Percentiles rank a stretch among this genome's conserved stretches.
Evolutionary conservation across 2,329 filamentous ascomycete species (phyloP).

Genomic region (Beauveria brongniartii): DNA sequence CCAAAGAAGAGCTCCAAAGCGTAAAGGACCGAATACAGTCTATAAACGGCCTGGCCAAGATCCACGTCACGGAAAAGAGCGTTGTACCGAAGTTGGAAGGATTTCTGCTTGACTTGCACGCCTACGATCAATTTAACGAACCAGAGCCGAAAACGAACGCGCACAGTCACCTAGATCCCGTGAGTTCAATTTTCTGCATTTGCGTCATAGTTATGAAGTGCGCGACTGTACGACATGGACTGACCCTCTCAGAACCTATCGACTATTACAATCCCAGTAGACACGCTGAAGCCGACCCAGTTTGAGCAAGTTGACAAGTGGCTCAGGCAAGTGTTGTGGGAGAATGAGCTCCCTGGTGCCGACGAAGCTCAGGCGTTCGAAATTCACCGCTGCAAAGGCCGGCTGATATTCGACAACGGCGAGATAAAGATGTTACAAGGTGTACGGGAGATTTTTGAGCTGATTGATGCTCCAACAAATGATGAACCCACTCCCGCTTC

Average conservation of each 20-base stretch:
- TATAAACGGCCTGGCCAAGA: constrained; percentile 83
- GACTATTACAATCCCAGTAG: constrained; percentile 66
- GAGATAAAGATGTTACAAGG: constrained; percentile 75
- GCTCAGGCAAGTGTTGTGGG: constrained; percentile 81
- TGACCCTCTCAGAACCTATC: constrained; percentile 30
- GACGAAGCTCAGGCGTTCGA: constrained; percentile 49
- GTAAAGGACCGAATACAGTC: constrained; percentile 66
- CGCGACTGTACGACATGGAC: background rate
- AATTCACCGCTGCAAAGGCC: constrained; percentile 81
- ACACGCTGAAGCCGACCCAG: constrained; percentile 47
- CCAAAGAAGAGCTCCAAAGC: constrained; percentile 54
- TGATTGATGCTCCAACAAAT: constrained; percentile 53
- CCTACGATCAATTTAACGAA: constrained; percentile 75
- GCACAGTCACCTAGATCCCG: constrained; percentile 85
- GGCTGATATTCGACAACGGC: constrained; percentile 58
- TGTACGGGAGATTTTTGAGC: constrained; percentile 88
- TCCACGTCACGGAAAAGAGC: constrained; percentile 75
- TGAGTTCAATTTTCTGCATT: constrained; percentile 33
- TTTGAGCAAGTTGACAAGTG: constrained; percentile 66
- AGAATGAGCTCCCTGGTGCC: constrained; percentile 50
- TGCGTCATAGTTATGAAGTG: background rate
- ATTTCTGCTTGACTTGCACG: constrained; percentile 80
- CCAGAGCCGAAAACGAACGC: constrained; percentile 67
- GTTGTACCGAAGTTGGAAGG: constrained; percentile 76
- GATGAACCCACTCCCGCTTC: constrained; percentile 20